phyloP scores from a whole-genome alignment of 805 yeast species.

The Schwanniomyces polymorphus region DNA sequence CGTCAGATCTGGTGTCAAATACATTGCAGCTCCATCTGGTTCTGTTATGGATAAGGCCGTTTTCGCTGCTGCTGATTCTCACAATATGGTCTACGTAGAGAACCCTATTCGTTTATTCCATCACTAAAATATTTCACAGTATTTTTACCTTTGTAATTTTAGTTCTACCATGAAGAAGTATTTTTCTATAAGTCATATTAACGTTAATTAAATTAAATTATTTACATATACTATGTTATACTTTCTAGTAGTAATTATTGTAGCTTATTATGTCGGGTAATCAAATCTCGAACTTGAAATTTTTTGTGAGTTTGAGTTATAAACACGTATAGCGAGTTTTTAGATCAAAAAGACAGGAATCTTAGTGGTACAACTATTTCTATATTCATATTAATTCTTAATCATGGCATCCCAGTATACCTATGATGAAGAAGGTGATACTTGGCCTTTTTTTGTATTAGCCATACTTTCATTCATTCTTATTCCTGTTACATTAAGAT shows the following conservation, averaged over 20 bases:
- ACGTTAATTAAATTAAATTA: neutral
- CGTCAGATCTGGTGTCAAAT: slow-evolving; percentile 93
- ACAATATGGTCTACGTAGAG: slow-evolving; percentile 89
- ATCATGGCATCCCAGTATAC: slow-evolving; percentile 55
- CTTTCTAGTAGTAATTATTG: neutral
- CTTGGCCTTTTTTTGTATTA: slow-evolving; percentile 89
- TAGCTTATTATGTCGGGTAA: neutral
- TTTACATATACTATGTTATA: neutral
- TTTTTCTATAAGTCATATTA: slow-evolving; percentile 1
- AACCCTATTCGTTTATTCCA: slow-evolving; percentile 98
- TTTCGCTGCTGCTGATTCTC: slow-evolving; percentile 91
- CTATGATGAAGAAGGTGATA: slow-evolving; percentile 86
- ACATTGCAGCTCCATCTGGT: slow-evolving; percentile 95
- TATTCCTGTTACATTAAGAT: slow-evolving; percentile 58
- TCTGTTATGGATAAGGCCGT: slow-evolving; percentile 98
- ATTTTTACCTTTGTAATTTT: slow-evolving; percentile 1
- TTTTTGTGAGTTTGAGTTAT: neutral
- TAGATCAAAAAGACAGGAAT: neutral
- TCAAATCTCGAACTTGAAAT: neutral
- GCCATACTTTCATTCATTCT: slow-evolving; percentile 69
- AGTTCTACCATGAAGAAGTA: slow-evolving; percentile 1
- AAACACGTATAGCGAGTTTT: neutral
- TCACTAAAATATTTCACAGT: slow-evolving; percentile 51
- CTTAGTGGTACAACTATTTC: neutral
- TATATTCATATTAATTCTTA: neutral